Evolutionary conservation across 2,329 filamentous ascomycete species (phyloP), one percentile per base, ranked within the genome.

Genomic region (Apiospora marii): DNA sequence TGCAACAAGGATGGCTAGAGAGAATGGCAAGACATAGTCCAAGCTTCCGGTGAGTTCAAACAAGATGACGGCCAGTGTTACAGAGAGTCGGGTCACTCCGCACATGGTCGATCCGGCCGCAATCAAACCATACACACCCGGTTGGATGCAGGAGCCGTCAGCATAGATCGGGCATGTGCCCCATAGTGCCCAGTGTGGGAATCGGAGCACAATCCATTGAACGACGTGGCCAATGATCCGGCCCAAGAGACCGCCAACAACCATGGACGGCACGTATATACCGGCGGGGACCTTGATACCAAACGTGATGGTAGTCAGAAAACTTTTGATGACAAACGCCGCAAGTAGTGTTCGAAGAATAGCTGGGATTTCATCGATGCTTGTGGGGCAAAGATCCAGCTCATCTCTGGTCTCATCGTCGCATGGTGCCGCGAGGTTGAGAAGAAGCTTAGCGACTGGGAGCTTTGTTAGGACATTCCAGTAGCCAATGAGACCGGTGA

Each of bases 241-340:
- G 43, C 96, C 96, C 85, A 98, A 92, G 24, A 99, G 85, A 79
- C 96, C 96, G 75, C 96, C 96, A 24, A 98, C 94, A 41, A 98
- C 96, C 96, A 99, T 99, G 77, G 96, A 98, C 3, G 96, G 96
- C 1, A 99, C 95, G 78, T 99, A 99, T 77, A 99, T 98, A 75
- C 96, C 96, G 0, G 96, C 95, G 13, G 96, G 96, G 0, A 98
- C 92, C 87, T 98, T 98, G 87, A 98, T 95, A 37, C 96, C 96
- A 83, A 98, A 98, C 0, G 96, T 98, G 75, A 98, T 92, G 67
- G 93, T 92, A 0, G 96, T 98, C 58, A 99, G 84, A 67, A 96
- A 86, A 0, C 94, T 93, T 81, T 99, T 99, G 84, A 98, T 92
- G 37, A 98, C 83, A 75, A 98, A 96, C 0, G 96, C 96, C 24